Conservation (phyloP, 2,329 filamentous ascomycete species). For the Pezicula carpinea region DNA sequence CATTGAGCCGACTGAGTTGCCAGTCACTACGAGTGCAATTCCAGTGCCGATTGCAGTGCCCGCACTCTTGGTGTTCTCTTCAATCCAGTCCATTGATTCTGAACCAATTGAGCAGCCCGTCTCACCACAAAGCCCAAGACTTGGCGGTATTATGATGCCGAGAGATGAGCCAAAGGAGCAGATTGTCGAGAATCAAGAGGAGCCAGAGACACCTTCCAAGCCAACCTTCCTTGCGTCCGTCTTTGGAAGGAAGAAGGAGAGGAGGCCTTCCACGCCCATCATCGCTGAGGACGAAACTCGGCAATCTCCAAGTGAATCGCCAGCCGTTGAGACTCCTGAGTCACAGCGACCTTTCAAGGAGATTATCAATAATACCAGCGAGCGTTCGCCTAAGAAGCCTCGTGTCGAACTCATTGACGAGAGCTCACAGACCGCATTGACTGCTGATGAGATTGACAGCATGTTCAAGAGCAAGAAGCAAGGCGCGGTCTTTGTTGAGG, state of each 20-base stretch:
- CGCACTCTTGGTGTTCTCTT: slow-evolving; percentile 23
- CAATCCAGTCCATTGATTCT: slow-evolving; percentile 23
- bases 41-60: slow-evolving; percentile 14
- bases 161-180: slow-evolving; percentile 34
- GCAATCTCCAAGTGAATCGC: slow-evolving; percentile 49
- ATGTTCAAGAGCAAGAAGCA: slow-evolving; percentile 55
- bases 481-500: slow-evolving; percentile 19
- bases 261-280: slow-evolving; percentile 35
- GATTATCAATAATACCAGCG: slow-evolving; percentile 53
- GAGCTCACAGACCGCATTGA: slow-evolving; percentile 77
- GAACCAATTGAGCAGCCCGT: slow-evolving; percentile 23
- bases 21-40: neutral
- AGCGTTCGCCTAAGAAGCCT: slow-evolving; percentile 35
- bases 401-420: slow-evolving; percentile 56
- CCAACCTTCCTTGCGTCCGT: slow-evolving; percentile 38
- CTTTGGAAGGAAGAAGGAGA: slow-evolving; percentile 40
- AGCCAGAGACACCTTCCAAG: slow-evolving; percentile 35
- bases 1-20: neutral
- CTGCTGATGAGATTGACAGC: slow-evolving; percentile 75
- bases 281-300: slow-evolving; percentile 64
- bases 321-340: slow-evolving; percentile 45
- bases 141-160: slow-evolving; percentile 53
- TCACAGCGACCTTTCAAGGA: slow-evolving; percentile 56
- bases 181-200: slow-evolving; percentile 23
- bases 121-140: slow-evolving; percentile 44